Conservation (phyloP, 768 basidiomycete species). For the Coprinopsis strossmayeri region DNA sequence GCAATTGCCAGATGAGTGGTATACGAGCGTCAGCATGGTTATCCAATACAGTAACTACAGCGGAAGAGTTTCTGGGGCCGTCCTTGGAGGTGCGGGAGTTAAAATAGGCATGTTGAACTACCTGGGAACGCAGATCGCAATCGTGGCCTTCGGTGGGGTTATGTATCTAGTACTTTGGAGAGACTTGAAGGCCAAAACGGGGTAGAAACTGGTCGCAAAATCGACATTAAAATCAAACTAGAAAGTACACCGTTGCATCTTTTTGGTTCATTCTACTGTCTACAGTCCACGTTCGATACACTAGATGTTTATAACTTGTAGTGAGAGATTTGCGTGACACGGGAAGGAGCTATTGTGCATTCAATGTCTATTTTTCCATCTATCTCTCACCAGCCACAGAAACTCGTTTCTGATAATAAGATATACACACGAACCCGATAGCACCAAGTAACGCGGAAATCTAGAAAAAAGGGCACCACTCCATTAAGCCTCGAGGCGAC, state of each 20-base stretch:
- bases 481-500: too few relatives aligned
- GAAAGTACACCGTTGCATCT: too few relatives aligned
- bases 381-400: neutral
- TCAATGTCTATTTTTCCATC: neutral
- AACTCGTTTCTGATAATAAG: neutral
- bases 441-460: neutral
- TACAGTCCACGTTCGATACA: too few relatives aligned
- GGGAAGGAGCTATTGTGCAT: neutral
- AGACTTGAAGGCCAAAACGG: constrained; percentile 58
- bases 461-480: neutral
- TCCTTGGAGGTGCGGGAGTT: constrained; percentile 62
- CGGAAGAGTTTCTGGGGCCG: constrained; percentile 58
- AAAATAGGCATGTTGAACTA: constrained; percentile 56
- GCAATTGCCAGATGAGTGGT: constrained; percentile 60
- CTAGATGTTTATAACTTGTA: too few relatives aligned
- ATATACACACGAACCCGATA: neutral
- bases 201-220: constrained; percentile 21
- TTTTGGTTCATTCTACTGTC: too few relatives aligned
- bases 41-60: constrained; percentile 67
- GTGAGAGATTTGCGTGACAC: too few relatives aligned
- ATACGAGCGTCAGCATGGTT: constrained; percentile 44
- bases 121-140: constrained; percentile 50
- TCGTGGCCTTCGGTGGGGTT: constrained; percentile 51
- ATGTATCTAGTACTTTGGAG: constrained; percentile 54
- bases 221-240: too few relatives aligned